phyloP scores from a whole-genome alignment of 495 filamentous ascomycete species.

The Copromyces sp. region DNA sequence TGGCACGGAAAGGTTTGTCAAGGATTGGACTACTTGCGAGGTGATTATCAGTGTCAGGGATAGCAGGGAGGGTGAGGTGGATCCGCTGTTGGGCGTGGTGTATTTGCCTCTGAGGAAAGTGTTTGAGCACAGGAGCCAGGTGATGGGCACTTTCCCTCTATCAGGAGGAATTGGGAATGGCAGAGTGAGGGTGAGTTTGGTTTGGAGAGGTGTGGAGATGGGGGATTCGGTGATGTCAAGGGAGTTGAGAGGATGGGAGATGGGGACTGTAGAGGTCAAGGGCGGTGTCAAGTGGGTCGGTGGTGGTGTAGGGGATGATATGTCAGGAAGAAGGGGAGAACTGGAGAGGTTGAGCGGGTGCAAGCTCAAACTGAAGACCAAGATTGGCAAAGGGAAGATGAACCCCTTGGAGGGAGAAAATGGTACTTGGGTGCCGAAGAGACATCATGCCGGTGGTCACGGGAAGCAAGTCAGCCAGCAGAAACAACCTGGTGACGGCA shows the following conservation, averaged over 20 bases:
- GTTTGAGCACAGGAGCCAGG: constrained; percentile 46
- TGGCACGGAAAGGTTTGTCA: constrained; percentile 58
- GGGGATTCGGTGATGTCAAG: constrained; percentile 45
- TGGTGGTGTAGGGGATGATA: background rate
- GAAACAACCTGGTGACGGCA: constrained; percentile 14
- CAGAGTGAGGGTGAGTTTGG: constrained; percentile 51
- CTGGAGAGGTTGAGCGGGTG: constrained; percentile 31
- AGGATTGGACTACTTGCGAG: constrained; percentile 56
- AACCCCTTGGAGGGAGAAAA: constrained; percentile 23
- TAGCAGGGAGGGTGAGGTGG: constrained; percentile 50
- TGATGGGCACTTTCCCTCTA: constrained; percentile 51
- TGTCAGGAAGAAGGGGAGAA: constrained; percentile 18
- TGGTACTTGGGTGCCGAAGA: constrained; percentile 21
- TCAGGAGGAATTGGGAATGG: constrained; percentile 62
- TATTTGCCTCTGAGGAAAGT: constrained; percentile 50
- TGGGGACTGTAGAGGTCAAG: constrained; percentile 53
- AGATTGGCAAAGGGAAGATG: constrained; percentile 44
- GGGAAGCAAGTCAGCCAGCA: background rate
- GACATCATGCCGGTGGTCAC: background rate
- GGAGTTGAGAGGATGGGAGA: constrained; percentile 53
- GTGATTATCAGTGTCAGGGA: constrained; percentile 58
- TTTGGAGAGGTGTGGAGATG: constrained; percentile 57
- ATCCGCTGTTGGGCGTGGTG: constrained; percentile 57
- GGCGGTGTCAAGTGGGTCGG: constrained; percentile 18
- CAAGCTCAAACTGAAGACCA: constrained; percentile 47